Base-by-base conservation (phyloP, 1,284 basidiomycete species). In the Papiliotrema fonsecae region DNA sequence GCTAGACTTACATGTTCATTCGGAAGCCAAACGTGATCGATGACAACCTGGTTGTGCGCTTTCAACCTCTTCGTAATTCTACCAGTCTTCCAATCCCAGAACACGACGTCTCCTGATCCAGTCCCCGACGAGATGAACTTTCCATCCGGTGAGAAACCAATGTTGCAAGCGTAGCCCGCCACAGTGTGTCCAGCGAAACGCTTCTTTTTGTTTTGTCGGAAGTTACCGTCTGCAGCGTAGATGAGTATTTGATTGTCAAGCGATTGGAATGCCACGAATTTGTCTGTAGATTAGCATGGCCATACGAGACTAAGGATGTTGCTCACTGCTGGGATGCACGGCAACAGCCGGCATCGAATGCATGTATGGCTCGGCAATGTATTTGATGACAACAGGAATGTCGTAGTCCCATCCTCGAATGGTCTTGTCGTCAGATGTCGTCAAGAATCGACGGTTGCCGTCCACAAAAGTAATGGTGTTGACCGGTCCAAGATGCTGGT, bases 51-150 rank as follows among this genome's bases (percentile, higher is more conserved):
- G 35, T 82, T 84, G 72, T 98, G 96, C 6, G 88, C 88, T 51
- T 84, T 82, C 50, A 98, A 75, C 39, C 91, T 78, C 56, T 89
- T 93, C 73, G 91, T 87, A 69, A 98, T 88, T 56, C 87, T 83
- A 3, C 90, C 87, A n/a, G 85, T 91, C 77, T 97, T 98, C 90
- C 91, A 98, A 74, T 98, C 96, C 96, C 94, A 99, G 74, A 97
- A 96, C 14, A 97, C 88, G 38, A 99, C 79, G 70, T 96, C 92
- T 1, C 96, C 96, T 55, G 86, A 84, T 3, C 88, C 88, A 63
- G 97, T 94, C 26, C 96, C 96, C 47, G 89, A 93, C 62, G 88
- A 93, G 62, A 99, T 85, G 85, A 90, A 75, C 72, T 90, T 89
- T 16, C 96, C 96, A 67, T 99, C 96, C 0, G 96, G 93, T 21